phyloP scores from a whole-genome alignment of 2,329 filamentous ascomycete species.

The Trichoderma atrobrunneum region DNA sequence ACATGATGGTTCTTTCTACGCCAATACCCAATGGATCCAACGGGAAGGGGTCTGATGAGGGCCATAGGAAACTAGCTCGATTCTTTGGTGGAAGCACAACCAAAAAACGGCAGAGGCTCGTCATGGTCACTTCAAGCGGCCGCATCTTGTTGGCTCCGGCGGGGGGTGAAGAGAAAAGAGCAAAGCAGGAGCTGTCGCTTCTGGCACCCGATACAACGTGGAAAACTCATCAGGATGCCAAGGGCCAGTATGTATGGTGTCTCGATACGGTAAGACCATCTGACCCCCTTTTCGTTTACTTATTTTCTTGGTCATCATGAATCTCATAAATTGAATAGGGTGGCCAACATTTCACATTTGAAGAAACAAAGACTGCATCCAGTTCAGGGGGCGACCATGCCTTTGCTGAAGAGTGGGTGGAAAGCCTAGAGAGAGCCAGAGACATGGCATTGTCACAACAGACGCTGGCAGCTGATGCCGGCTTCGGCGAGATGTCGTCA shows the following conservation, averaged over 20 bases:
- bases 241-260: slow-evolving; percentile 83
- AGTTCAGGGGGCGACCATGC: slow-evolving; percentile 60
- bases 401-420: slow-evolving; percentile 87
- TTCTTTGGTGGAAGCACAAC: slow-evolving; percentile 90
- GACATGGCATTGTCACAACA: slow-evolving; percentile 79
- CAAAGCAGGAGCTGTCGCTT: slow-evolving; percentile 88
- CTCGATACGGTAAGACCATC: slow-evolving; percentile 79
- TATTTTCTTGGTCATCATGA: neutral
- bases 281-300: neutral
- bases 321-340: slow-evolving; percentile 50
- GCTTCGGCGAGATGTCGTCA: slow-evolving; percentile 66
- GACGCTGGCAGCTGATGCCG: slow-evolving; percentile 59
- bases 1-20: slow-evolving; percentile 78
- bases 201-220: slow-evolving; percentile 72
- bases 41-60: slow-evolving; percentile 67
- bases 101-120: slow-evolving; percentile 88
- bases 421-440: slow-evolving; percentile 79
- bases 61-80: slow-evolving; percentile 83
- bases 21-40: slow-evolving; percentile 73
- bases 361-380: slow-evolving; percentile 74
- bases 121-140: slow-evolving; percentile 91
- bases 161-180: slow-evolving; percentile 92
- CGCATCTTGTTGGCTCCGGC: slow-evolving; percentile 86
- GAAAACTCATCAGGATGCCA: slow-evolving; percentile 78
- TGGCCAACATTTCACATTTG: slow-evolving; percentile 88